Base-by-base conservation (phyloP, 495 filamentous ascomycete species). In the Penicillium fimorum region DNA sequence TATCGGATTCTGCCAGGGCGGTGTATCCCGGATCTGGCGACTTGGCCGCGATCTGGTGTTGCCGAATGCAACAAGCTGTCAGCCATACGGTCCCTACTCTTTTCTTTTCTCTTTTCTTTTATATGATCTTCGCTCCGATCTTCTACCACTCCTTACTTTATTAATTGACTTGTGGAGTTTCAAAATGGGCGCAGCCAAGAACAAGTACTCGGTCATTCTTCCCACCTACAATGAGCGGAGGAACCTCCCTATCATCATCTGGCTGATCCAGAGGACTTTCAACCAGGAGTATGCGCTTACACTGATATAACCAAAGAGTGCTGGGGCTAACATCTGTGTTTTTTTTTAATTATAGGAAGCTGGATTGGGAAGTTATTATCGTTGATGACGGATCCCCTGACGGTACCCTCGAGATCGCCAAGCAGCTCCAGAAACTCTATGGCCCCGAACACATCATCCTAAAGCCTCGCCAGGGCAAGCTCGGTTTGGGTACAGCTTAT, bases 311-410 rank as follows among this genome's bases (percentile, higher is more conserved):
- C 0, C 25, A 3, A 15, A 7, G 24, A 6, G 27, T 18, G 15
- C 1, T 6, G 5, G 15, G 4, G 10, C 49, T 61, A 30, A 63
- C 38, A 10, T 47, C 0, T 12, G 12, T 12, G n/a, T 22, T 22
- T 22, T 22, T 17, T 18, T 56, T 44, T 43, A 41, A 4, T 10
- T 42, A 40, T 62, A 96, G 91, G 62, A 88, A 92, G n/a, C 83
- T 98, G 66, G 86, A 96, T 70, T 98, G 91, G 90, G 94, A 98
- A 79, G 79, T 98, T 68, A 85, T 98, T 51, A 91, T 97, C 73
- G 89, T 98, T 66, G 94, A 98, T 81, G 94, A 98, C 75, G 93
- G 85, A 77, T 96, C 92, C 61, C 94, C 95, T 58, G 94, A 98
- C 76, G 90, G 91, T 64, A 98, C 94, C 50, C 89, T 95, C 70